These are phyloP conservation scores for Penicillium polonicum DNA, from an alignment of 2,329 filamentous ascomycete species.

Conservation along the genomic window DNA sequence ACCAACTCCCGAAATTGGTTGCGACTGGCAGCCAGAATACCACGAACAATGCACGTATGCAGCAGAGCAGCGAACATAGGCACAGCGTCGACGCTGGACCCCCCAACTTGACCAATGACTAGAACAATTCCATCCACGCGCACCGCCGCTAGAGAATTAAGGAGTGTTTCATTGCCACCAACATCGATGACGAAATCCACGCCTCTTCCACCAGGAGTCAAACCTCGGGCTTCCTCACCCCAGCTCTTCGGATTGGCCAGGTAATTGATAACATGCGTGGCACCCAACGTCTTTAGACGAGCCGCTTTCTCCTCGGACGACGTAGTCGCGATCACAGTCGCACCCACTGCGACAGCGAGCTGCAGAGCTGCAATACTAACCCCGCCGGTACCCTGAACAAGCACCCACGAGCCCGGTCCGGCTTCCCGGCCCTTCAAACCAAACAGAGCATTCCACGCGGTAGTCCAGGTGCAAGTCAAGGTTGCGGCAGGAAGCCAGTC, in stretches of 20 bases:
- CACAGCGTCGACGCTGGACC: background rate
- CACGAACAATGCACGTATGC: slow-evolving; percentile 31
- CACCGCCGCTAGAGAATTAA: background rate
- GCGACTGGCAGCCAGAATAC: slow-evolving; percentile 29
- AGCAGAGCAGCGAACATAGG: slow-evolving; percentile 22
- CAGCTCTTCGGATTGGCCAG: slow-evolving; percentile 32
- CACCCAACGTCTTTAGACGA: slow-evolving; percentile 53
- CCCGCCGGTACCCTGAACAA: slow-evolving; percentile 55
- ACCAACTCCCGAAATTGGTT: slow-evolving; percentile 32
- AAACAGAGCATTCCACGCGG: slow-evolving; percentile 6
- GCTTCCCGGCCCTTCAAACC: slow-evolving; percentile 5
- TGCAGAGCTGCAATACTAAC: slow-evolving; percentile 45
- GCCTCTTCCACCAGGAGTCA: slow-evolving; percentile 27
- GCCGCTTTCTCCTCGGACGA: slow-evolving; percentile 52
- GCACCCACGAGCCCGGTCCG: slow-evolving; percentile 49
- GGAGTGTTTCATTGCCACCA: background rate
- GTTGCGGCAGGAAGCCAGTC: slow-evolving; percentile 3
- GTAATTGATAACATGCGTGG: slow-evolving; percentile 59
- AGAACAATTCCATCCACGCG: slow-evolving; percentile 1
- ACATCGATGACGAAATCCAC: slow-evolving; percentile 2
- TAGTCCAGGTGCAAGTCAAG: slow-evolving; percentile 10
- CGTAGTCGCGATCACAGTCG: slow-evolving; percentile 58
- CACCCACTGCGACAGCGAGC: slow-evolving; percentile 51
- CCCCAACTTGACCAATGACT: background rate
- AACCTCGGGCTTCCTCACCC: slow-evolving; percentile 11